phyloP scores from a whole-genome alignment of 2,329 filamentous ascomycete genomes.

The Juglanconis juglandina region DNA sequence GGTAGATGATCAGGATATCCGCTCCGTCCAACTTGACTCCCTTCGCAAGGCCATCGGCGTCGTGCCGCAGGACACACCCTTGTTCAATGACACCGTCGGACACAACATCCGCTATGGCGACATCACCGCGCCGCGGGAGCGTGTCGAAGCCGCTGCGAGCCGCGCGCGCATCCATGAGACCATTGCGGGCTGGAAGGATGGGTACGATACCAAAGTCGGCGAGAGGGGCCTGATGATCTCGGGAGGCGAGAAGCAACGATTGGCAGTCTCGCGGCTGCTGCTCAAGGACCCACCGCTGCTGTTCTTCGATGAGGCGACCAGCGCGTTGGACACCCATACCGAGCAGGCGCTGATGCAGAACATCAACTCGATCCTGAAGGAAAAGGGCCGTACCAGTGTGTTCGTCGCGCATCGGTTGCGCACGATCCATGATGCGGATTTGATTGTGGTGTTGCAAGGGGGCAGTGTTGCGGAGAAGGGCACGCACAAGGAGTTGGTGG shows the following conservation, averaged over 20 bases:
- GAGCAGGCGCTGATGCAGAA: slow-evolving; percentile 87
- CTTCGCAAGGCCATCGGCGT: slow-evolving; percentile 85
- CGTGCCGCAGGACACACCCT: slow-evolving; percentile 91
- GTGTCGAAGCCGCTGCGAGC: slow-evolving; percentile 73
- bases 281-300: slow-evolving; percentile 86
- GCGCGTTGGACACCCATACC: slow-evolving; percentile 87
- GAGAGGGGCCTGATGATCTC: slow-evolving; percentile 97
- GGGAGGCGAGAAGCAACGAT: slow-evolving; percentile 86
- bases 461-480: slow-evolving; percentile 85
- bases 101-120: slow-evolving; percentile 95
- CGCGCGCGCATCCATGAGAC: slow-evolving; percentile 83
- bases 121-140: slow-evolving; percentile 69
- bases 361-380: slow-evolving; percentile 86
- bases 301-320: slow-evolving; percentile 95
- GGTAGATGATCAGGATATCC: slow-evolving; percentile 90
- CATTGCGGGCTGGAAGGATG: slow-evolving; percentile 75
- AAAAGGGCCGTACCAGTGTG: slow-evolving; percentile 85
- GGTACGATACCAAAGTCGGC: slow-evolving; percentile 86
- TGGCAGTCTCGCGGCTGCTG: slow-evolving; percentile 78
- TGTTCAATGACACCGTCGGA: slow-evolving; percentile 95
- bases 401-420: slow-evolving; percentile 90
- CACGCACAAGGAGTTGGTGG: slow-evolving; percentile 80
- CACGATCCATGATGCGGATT: slow-evolving; percentile 89
- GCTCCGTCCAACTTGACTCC: slow-evolving; percentile 76
- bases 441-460: slow-evolving; percentile 85